Base-by-base conservation (phyloP, 176 grass and related monocot species). In the Alloteropsis semialata region DNA sequence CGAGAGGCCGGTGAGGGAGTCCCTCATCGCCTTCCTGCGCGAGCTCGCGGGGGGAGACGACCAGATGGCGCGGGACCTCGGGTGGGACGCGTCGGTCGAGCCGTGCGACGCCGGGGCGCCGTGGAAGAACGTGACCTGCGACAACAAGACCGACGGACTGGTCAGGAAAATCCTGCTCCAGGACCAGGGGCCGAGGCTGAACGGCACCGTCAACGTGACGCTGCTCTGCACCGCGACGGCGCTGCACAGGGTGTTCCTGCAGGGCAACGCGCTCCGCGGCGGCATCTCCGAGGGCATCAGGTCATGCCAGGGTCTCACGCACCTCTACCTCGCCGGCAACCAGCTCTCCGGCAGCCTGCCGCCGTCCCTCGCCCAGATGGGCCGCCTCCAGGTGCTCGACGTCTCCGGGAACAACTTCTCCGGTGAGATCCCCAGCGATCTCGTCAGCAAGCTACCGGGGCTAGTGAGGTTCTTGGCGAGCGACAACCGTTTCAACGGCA, bases 331-430 rank as follows among this genome's bases (percentile, higher is more conserved):
- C 56, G 18, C 18, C 30, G 36, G 24, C 1, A 94, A 88, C 69
- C 75, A 14, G 19, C 83, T 94, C 79, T 64, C 78, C 10, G 92
- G 92, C 10, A 10, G 2, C 54, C 78, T 93, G 16, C 92, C 92
- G 39, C 15, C 37, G 3, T 76, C 80, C 5, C 80, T 92, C 38
- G 44, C n/a, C 14, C 37, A 25, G 18, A 5, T 89, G 0, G 17
- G 16, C 3, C 58, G 27, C 11, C 90, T 89, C 45, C 13, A 6
- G 6, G 63, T 78, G 45, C 39, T 94, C 17, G 12, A 86, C 12
- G 43, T 94, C 4, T 73, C 82, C 45, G 25, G 60, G 3, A 94
- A 94, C 79, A 32, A 44, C 75, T 86, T 94, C 75, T 88, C 92
- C 46, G n/a, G n/a, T n/a, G n/a, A n/a, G n/a, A n/a, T n/a, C n/a